phyloP scores from a whole-genome alignment of 768 basidiomycete species.

The Kwoniella botswanensis region DNA sequence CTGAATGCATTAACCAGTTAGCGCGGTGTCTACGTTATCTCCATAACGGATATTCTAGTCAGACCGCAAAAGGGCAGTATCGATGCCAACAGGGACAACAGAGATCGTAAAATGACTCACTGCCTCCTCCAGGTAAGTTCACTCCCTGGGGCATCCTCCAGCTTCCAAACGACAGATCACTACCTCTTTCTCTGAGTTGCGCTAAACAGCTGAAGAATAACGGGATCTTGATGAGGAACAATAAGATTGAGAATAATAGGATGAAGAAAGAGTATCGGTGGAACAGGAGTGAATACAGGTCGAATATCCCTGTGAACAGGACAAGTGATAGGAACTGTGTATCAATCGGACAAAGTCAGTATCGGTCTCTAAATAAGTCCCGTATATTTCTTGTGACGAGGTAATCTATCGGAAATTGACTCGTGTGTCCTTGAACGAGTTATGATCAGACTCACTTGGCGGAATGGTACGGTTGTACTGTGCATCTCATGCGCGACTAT shows the following conservation, averaged over 20 bases:
- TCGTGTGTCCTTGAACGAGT: too few species aligned
- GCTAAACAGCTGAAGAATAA: constrained; percentile 39
- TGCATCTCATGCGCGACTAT: constrained; percentile 47
- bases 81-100: too few species aligned
- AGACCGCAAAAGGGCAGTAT: too few species aligned
- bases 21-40: neutral
- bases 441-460: too few species aligned
- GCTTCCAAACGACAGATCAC: constrained; percentile 33
- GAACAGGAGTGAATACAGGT: constrained; percentile 39
- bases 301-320: constrained; percentile 42
- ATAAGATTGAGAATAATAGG: constrained; percentile 32
- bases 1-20: constrained; percentile 20
- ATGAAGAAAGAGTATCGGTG: constrained; percentile 31
- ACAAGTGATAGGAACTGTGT: constrained; percentile 42
- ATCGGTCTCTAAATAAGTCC: too few species aligned
- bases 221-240: constrained; percentile 39
- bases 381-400: too few species aligned
- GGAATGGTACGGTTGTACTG: constrained; percentile 29
- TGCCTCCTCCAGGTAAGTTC: constrained; percentile 13
- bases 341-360: too few species aligned
- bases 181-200: constrained; percentile 33
- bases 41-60: too few species aligned
- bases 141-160: constrained; percentile 16
- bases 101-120: constrained; percentile 12
- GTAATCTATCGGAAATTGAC: too few species aligned